These are phyloP conservation scores for Starmerella vaccinii DNA, from an alignment of 805 yeast species.

Conservation along the genomic window DNA sequence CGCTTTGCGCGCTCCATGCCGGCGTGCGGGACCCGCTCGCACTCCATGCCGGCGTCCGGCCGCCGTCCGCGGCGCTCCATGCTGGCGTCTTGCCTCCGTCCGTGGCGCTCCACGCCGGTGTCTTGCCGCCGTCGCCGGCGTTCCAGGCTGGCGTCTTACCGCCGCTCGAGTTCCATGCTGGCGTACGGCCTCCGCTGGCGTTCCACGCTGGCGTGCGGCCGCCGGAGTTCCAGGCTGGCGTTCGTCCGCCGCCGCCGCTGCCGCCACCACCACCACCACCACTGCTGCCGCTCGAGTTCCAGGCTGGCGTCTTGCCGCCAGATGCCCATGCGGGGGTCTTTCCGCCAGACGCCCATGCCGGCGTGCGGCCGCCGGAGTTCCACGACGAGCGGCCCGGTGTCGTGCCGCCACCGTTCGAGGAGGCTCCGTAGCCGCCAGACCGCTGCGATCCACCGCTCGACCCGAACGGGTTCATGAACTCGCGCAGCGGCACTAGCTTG, in stretches of 20 bases:
- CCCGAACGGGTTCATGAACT: slow-evolving; percentile 44
- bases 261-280: no score
- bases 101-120: slow-evolving; percentile 39
- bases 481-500: slow-evolving; percentile 59
- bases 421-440: slow-evolving; percentile 18
- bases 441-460: not conserved
- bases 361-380: slow-evolving; percentile 33
- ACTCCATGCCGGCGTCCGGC: slow-evolving; percentile 47
- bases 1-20: slow-evolving; percentile 35
- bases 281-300: slow-evolving; percentile 17
- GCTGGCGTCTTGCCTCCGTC: slow-evolving; percentile 28
- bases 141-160: slow-evolving; percentile 31
- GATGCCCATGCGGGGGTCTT: slow-evolving; percentile 46
- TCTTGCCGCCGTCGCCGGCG: slow-evolving; percentile 31
- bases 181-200: slow-evolving; percentile 38
- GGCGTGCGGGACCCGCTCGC: slow-evolving; percentile 27
- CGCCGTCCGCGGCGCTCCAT: slow-evolving; percentile 32
- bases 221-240: slow-evolving; percentile 39
- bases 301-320: slow-evolving; percentile 34
- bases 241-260: slow-evolving; percentile 30
- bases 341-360: slow-evolving; percentile 40
- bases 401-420: slow-evolving; percentile 4
- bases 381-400: slow-evolving; percentile 24
- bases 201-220: slow-evolving; percentile 26
- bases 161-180: slow-evolving; percentile 41